These are phyloP conservation scores for Plasmodium berghei DNA, from an alignment of 169 alveolate species.

Conservation along the genomic window DNA sequence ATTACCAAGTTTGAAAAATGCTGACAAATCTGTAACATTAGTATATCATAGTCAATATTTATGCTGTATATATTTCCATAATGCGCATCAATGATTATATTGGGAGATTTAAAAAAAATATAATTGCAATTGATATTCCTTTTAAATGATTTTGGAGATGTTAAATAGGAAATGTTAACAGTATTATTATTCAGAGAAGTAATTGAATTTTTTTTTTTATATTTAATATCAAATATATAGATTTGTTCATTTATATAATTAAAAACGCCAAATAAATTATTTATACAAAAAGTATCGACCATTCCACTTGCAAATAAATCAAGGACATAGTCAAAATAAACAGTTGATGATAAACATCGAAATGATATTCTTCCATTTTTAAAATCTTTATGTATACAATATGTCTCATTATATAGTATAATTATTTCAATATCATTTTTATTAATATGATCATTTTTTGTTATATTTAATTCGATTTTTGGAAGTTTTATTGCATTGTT, in stretches of 20 bases:
- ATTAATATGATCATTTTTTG: slow-evolving; percentile 20
- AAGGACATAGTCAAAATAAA: slow-evolving; percentile 63
- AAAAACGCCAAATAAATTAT: slow-evolving; percentile 49
- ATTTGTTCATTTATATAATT: slow-evolving; percentile 48
- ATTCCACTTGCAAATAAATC: slow-evolving; percentile 53
- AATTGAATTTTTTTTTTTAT: slow-evolving; percentile 12
- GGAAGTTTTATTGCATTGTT: slow-evolving; percentile 48
- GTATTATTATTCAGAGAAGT: slow-evolving; percentile 20
- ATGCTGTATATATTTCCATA: slow-evolving; percentile 49
- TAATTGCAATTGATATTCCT: slow-evolving; percentile 27
- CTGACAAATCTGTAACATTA: slow-evolving; percentile 73
- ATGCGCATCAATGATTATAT: slow-evolving; percentile 39
- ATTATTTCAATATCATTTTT: slow-evolving; percentile 50
- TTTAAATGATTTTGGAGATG: slow-evolving; percentile 44
- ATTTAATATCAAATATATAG: slow-evolving; percentile 38
- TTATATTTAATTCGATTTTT: slow-evolving; percentile 41
- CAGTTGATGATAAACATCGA: slow-evolving; percentile 63
- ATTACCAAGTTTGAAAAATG: slow-evolving; percentile 67
- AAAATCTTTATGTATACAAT: slow-evolving; percentile 68
- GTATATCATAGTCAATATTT: slow-evolving; percentile 31
- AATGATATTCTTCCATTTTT: slow-evolving; percentile 65
- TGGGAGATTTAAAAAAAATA: slow-evolving; percentile 21
- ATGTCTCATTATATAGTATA: slow-evolving; percentile 52
- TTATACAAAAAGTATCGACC: slow-evolving; percentile 10
- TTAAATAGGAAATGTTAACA: slow-evolving; percentile 34